Evolutionary conservation across 306 rosid genomes (phyloP).

Genomic region (Ormosia semicastrata): DNA sequence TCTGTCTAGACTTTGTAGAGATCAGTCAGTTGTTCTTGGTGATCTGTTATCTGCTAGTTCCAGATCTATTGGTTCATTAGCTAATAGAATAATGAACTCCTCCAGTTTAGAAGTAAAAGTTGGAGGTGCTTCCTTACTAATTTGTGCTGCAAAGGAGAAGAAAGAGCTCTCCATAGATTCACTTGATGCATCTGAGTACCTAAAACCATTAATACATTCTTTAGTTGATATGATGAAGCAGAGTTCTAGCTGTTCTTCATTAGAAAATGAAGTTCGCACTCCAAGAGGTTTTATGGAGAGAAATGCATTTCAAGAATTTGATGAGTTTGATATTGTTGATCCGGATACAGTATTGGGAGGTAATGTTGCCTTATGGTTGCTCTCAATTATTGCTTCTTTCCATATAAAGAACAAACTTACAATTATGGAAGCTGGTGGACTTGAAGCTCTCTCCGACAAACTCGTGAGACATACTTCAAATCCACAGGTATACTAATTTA

Average conservation of each 20-base stretch:
- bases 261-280: slow-evolving; percentile 60
- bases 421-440: slow-evolving; percentile 86
- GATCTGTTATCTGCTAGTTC: slow-evolving; percentile 61
- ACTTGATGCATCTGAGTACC: slow-evolving; percentile 66
- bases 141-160: slow-evolving; percentile 78
- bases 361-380: slow-evolving; percentile 85
- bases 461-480: slow-evolving; percentile 66
- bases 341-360: slow-evolving; percentile 71
- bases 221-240: slow-evolving; percentile 79
- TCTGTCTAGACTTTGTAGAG: slow-evolving; percentile 81
- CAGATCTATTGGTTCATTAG: slow-evolving; percentile 67
- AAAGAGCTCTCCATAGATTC: slow-evolving; percentile 67
- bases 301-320: slow-evolving; percentile 68
- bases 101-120: slow-evolving; percentile 73
- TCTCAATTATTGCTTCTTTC: slow-evolving; percentile 70
- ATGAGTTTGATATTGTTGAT: slow-evolving; percentile 60
- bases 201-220: slow-evolving; percentile 57
- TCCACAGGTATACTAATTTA: slow-evolving; percentile 63
- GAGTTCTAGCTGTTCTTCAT: slow-evolving; percentile 49
- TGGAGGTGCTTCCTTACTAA: slow-evolving; percentile 79
- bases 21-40: slow-evolving; percentile 65
- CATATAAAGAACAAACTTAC: slow-evolving; percentile 50
- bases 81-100: slow-evolving; percentile 73
- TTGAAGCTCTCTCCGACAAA: slow-evolving; percentile 75
- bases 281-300: slow-evolving; percentile 71